A percentile compares a stretch with the other conserved stretches of the same genome.
phyloP scores from a whole-genome alignment of 345 rosid species.

The Bruguiera sexangula region DNA sequence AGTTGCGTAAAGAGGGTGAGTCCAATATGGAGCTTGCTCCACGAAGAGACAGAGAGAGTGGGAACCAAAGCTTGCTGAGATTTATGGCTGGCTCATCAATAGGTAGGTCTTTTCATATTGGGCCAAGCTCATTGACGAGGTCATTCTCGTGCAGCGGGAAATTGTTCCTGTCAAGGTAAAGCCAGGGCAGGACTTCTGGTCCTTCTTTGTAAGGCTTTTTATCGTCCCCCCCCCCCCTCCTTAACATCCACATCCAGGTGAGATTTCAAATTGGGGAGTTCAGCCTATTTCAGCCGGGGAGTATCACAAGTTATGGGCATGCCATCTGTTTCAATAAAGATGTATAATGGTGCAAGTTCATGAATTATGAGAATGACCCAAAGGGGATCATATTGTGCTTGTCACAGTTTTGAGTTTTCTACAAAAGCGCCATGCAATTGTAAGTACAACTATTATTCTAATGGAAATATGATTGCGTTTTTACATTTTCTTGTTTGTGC shows the following conservation, averaged over 20 bases:
- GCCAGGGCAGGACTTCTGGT: slow-evolving; percentile 20
- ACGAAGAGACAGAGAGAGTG: slow-evolving; percentile 31
- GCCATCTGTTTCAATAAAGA: neutral
- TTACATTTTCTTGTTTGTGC: neutral
- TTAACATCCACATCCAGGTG: neutral
- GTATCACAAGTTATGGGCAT: neutral
- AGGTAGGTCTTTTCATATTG: slow-evolving; percentile 36
- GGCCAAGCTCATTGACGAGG: slow-evolving; percentile 49
- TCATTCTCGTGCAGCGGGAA: slow-evolving; percentile 62
- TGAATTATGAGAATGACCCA: neutral
- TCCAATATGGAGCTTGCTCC: slow-evolving; percentile 5
- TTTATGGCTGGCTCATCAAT: slow-evolving; percentile 35
- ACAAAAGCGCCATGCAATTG: neutral
- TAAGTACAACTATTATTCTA: slow-evolving; percentile 7
- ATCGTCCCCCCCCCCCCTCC: neutral
- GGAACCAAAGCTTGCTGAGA: slow-evolving; percentile 30
- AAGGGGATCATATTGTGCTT: neutral
- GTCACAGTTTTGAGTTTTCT: neutral
- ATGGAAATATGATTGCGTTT: neutral
- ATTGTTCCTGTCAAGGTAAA: slow-evolving; percentile 32
- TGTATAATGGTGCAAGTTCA: neutral
- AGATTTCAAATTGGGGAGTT: neutral
- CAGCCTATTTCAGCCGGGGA: neutral
- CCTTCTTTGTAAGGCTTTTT: slow-evolving; percentile 18
- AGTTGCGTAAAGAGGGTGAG: slow-evolving; percentile 22